These are phyloP conservation scores for Pseudovirgaria hyperparasitica DNA, from an alignment of 2,329 filamentous ascomycete species.

Conservation along the genomic window DNA sequence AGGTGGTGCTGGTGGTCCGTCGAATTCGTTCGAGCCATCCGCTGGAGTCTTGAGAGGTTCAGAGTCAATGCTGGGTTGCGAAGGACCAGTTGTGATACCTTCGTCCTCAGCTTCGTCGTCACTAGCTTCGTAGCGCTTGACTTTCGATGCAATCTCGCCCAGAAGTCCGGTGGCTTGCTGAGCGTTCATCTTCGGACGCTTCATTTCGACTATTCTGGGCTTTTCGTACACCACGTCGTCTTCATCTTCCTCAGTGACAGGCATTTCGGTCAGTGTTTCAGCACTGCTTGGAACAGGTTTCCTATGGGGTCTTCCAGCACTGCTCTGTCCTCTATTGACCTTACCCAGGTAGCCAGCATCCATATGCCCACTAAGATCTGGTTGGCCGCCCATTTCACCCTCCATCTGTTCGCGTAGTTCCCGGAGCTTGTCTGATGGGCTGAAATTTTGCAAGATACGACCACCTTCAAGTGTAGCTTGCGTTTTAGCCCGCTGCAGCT, in stretches of 20 bases:
- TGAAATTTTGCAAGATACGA: conserved; percentile 74
- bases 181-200: conserved; percentile 52
- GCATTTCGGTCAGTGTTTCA: conserved; percentile 17
- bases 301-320: conserved; percentile 17
- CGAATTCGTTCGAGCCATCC: conserved; percentile 48
- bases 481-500: conserved; percentile 92
- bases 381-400: conserved; percentile 36
- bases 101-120: conserved; percentile 51
- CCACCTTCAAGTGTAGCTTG: conserved; percentile 94
- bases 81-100: conserved; percentile 59
- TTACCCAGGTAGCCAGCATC: conserved; percentile 55
- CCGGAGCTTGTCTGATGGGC: conserved; percentile 81
- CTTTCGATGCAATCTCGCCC: conserved; percentile 61
- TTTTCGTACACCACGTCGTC: conserved; percentile 59
- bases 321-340: conserved; percentile 26
- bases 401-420: conserved; percentile 96
- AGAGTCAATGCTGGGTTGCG: conserved; percentile 62
- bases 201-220: conserved; percentile 67
- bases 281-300: conserved; percentile 27
- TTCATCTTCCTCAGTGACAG: conserved; percentile 40
- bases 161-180: conserved; percentile 54
- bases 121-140: conserved; percentile 59
- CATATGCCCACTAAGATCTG: conserved; percentile 39
- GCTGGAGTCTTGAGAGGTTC: conserved; percentile 54
- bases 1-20: conserved; percentile 35